These are phyloP conservation scores for Mortierella alpina DNA, from an alignment of 192 early-diverging fungal genomes.

Conservation along the genomic window DNA sequence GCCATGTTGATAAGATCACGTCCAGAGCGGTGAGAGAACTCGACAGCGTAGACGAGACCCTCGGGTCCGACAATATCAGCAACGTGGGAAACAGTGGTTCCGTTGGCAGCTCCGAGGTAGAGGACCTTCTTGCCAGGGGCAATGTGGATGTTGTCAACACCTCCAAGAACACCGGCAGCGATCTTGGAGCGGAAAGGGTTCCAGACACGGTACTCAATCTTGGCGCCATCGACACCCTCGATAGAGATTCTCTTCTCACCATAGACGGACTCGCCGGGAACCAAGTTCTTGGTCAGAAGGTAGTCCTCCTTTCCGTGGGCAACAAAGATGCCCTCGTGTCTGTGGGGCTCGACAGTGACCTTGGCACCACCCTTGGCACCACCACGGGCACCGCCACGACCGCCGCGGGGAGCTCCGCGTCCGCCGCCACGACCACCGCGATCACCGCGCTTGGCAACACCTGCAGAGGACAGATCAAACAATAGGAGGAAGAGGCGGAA, in stretches of 20 bases:
- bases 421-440: constrained; percentile 57
- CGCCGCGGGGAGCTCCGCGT: constrained; percentile 64
- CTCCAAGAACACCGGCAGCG: constrained; percentile 96
- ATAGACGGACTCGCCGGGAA: constrained; percentile 96
- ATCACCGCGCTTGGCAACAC: constrained; percentile 69
- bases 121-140: constrained; percentile 96
- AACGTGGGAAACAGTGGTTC: constrained; percentile 97
- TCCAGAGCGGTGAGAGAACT: constrained; percentile 99
- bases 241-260: constrained; percentile 98
- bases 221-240: constrained; percentile 94
- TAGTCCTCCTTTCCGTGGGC: constrained; percentile 99
- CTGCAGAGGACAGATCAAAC: constrained; percentile 15
- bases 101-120: constrained; percentile 96
- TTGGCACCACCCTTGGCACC: constrained; percentile 92
- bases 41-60: constrained; percentile 98
- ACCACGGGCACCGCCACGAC: constrained; percentile 70
- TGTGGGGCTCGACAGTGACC: constrained; percentile 96
- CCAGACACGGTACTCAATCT: constrained; percentile 99
- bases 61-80: constrained; percentile 97
- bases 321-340: constrained; percentile 95
- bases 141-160: constrained; percentile 96
- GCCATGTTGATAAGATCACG: constrained; percentile 99
- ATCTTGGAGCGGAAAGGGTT: constrained; percentile 99
- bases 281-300: constrained; percentile 97
- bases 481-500: not conserved